Conservation (phyloP, 495 filamentous ascomycete genomes). For the Podospora appendiculata region DNA sequence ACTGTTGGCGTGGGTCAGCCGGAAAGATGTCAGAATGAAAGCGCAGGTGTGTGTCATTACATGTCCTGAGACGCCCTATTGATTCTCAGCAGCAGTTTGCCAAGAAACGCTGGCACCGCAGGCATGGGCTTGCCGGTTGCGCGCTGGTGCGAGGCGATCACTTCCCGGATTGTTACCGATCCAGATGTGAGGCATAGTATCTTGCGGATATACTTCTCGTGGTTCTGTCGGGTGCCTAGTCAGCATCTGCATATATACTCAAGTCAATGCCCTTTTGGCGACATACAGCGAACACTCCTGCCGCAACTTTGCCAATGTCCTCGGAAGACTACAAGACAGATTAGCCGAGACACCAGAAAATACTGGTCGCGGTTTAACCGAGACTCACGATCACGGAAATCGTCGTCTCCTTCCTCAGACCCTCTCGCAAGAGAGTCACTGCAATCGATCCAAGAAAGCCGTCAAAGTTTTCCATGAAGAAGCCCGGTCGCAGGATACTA, state of each 20-base stretch:
- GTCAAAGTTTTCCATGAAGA: conserved; percentile 37
- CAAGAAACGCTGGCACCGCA: conserved; percentile 12
- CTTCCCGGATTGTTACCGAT: conserved; percentile 16
- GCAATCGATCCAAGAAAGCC: conserved; percentile 18
- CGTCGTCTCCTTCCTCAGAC: conserved; percentile 22
- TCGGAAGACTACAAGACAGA: conserved; percentile 15
- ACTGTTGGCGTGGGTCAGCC: too few relatives aligned
- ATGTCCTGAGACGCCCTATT: conserved; percentile 1
- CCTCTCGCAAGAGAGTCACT: conserved; percentile 13
- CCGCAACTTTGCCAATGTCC: conserved; percentile 32
- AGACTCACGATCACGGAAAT: conserved; percentile 19
- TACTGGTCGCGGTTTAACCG: neutral
- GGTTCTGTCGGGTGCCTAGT: conserved; percentile 10
- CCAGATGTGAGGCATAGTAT: conserved; percentile 16
- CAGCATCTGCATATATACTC: neutral
- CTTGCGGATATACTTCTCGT: conserved; percentile 17
- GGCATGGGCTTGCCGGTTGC: conserved; percentile 19
- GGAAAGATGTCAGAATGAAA: too few relatives aligned
- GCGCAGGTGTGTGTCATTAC: too few relatives aligned
- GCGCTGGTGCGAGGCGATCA: conserved; percentile 12
- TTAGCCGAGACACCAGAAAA: neutral
- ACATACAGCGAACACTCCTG: conserved; percentile 23
- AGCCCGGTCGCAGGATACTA: conserved; percentile 31
- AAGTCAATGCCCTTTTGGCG: neutral
- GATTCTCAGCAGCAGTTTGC: conserved; percentile 10